phyloP scores from a whole-genome alignment of 805 yeast genomes.

The Cyberlindnera subsufficiens region DNA sequence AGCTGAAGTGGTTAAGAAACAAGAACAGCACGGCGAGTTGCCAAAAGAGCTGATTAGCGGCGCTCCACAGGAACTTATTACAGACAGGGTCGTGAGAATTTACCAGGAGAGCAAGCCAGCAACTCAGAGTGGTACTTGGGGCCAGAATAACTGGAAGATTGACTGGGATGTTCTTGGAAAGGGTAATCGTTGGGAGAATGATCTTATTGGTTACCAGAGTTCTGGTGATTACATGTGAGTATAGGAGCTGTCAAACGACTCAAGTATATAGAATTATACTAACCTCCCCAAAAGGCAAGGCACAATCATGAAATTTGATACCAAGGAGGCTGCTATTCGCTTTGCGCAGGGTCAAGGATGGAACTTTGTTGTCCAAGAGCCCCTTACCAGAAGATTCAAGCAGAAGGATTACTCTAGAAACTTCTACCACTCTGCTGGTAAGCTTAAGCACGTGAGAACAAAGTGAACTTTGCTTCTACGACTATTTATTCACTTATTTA shows the following conservation, averaged over 20 bases:
- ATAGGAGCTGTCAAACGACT: no score
- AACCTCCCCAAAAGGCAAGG: constrained; percentile 38
- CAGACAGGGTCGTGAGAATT: constrained; percentile 67
- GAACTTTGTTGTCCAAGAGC: constrained; percentile 79
- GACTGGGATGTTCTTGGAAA: constrained; percentile 80
- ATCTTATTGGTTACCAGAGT: constrained; percentile 79
- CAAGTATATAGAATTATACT: neutral
- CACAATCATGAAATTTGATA: constrained; percentile 65
- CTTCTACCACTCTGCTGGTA: constrained; percentile 63
- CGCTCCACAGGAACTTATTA: constrained; percentile 61
- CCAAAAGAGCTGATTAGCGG: constrained; percentile 65
- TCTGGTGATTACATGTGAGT: constrained; percentile 67
- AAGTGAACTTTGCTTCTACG: constrained; percentile 36
- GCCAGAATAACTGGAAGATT: constrained; percentile 58
- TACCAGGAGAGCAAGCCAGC: constrained; percentile 75
- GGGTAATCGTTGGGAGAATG: constrained; percentile 86
- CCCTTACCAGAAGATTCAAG: constrained; percentile 66
- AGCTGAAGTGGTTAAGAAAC: constrained; percentile 10
- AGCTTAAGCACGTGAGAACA: constrained; percentile 76
- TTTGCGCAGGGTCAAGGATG: constrained; percentile 85
- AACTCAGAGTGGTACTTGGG: constrained; percentile 61
- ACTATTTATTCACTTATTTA: constrained; percentile 8
- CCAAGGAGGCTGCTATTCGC: constrained; percentile 68
- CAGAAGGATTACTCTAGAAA: constrained; percentile 71
- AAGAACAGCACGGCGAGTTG: constrained; percentile 23